A percentile compares a stretch with the other conserved stretches of the same genome.
Conservation (phyloP, 495 filamentous ascomycete genomes). For the Cryomyces antarcticus region DNA sequence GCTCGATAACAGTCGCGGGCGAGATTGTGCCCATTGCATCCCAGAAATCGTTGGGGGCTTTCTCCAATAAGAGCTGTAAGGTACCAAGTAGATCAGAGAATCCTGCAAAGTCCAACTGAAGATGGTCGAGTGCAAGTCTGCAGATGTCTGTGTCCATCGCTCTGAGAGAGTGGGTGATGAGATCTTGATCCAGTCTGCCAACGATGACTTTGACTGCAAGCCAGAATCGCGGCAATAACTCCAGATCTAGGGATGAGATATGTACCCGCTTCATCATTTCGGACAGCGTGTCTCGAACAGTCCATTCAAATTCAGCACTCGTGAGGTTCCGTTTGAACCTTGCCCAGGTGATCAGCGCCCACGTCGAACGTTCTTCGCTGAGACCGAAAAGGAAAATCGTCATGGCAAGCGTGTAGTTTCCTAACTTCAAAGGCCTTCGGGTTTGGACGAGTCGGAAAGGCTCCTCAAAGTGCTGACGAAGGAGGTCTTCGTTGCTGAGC, state of each 20-base stretch:
- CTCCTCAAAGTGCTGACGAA: conserved; percentile 43
- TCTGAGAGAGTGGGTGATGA: conserved; percentile 57
- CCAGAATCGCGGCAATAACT: conserved; percentile 50
- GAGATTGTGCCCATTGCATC: conserved; percentile 62
- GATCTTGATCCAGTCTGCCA: conserved; percentile 43
- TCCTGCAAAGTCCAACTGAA: conserved; percentile 36
- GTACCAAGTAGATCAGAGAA: conserved; percentile 42
- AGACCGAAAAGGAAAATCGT: conserved; percentile 50
- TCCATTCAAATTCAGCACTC: conserved; percentile 60
- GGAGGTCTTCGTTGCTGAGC: conserved; percentile 28
- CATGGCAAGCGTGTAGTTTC: conserved; percentile 55
- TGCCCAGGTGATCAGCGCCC: conserved; percentile 49
- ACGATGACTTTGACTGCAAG: conserved; percentile 50
- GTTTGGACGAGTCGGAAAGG: conserved; percentile 60
- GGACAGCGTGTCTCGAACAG: conserved; percentile 43
- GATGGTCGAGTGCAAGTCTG: conserved; percentile 53
- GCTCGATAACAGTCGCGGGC: conserved; percentile 50
- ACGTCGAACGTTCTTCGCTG: conserved; percentile 39
- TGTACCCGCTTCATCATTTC: conserved; percentile 21
- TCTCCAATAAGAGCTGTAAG: conserved; percentile 45
- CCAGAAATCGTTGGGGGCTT: conserved; percentile 65
- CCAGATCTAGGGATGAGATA: conserved; percentile 20
- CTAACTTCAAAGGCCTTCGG: conserved; percentile 47
- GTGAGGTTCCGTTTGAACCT: conserved; percentile 36
- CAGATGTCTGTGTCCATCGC: conserved; percentile 64